Evolutionary conservation across 371 early-diverging fungal genomes (phyloP).

Genomic region (Apophysomyces elegans): DNA sequence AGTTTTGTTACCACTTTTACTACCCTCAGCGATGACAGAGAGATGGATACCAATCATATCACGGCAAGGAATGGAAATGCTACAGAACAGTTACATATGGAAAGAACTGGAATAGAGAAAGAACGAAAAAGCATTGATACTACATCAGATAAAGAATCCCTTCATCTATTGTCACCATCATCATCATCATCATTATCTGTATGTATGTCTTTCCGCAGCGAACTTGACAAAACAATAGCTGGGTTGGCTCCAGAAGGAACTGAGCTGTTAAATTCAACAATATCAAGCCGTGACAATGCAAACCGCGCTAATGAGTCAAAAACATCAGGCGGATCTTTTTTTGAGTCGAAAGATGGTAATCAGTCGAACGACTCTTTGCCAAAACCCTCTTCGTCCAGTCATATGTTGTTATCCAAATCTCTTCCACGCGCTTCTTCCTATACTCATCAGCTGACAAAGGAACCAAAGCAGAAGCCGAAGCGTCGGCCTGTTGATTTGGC

Average conservation of each 20-base stretch:
- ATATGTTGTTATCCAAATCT: neutral
- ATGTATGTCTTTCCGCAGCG: neutral
- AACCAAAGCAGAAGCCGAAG: neutral
- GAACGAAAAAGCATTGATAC: neutral
- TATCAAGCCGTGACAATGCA: neutral
- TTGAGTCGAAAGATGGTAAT: neutral
- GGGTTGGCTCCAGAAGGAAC: no score
- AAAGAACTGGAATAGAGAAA: neutral
- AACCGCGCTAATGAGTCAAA: neutral
- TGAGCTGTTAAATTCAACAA: no score
- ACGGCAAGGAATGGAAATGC: neutral
- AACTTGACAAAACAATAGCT: no score
- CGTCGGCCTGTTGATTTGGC: constrained; percentile 2
- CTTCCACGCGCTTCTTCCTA: neutral
- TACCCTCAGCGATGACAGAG: constrained; percentile 4
- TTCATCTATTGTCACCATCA: neutral
- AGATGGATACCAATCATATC: neutral
- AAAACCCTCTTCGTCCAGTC: neutral
- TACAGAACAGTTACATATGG: neutral
- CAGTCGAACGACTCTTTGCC: neutral
- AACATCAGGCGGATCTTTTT: neutral
- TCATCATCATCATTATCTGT: neutral
- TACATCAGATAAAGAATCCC: neutral
- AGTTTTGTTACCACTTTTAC: constrained; percentile 13
- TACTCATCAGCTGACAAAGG: neutral